phyloP scores from a whole-genome alignment of 148 eudicot species.

The Rhododendron ferrugineum region DNA sequence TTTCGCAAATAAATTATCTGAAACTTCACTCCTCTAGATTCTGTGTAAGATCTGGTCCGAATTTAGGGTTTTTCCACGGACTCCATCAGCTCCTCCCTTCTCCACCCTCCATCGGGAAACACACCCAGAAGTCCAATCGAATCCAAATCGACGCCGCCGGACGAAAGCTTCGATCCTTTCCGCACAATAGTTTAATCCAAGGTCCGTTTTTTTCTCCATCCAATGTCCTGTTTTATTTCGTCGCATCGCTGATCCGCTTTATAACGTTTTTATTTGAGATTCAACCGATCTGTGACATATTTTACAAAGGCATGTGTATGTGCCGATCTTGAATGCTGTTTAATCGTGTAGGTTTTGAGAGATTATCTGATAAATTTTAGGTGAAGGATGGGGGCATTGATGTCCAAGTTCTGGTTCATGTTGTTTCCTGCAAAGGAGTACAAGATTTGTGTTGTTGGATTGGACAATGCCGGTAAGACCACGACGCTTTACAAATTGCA shows the following conservation, averaged over 20 bases:
- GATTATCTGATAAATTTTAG: background rate
- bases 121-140: background rate
- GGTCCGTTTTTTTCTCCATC: background rate
- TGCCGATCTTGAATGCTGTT: background rate
- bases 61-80: background rate
- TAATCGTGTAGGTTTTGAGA: background rate
- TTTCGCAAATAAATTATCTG: background rate
- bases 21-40: background rate
- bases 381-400: slow-evolving; percentile 71
- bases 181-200: background rate
- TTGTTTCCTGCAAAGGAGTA: slow-evolving; percentile 96
- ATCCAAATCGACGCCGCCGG: background rate
- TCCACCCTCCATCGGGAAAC: no score
- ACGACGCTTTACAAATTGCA: slow-evolving; percentile 95
- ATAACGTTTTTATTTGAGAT: background rate
- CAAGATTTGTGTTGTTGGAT: slow-evolving; percentile 88
- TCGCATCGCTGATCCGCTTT: no score
- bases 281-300: background rate
- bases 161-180: background rate
- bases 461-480: slow-evolving; percentile 98
- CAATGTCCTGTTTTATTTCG: background rate
- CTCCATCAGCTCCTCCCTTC: background rate
- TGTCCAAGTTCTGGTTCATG: slow-evolving; percentile 97
- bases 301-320: background rate
- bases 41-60: background rate